A percentile compares a stretch with the other conserved stretches of the same genome.
Conservation (phyloP, 305 asterid species). For the Withania somnifera region DNA sequence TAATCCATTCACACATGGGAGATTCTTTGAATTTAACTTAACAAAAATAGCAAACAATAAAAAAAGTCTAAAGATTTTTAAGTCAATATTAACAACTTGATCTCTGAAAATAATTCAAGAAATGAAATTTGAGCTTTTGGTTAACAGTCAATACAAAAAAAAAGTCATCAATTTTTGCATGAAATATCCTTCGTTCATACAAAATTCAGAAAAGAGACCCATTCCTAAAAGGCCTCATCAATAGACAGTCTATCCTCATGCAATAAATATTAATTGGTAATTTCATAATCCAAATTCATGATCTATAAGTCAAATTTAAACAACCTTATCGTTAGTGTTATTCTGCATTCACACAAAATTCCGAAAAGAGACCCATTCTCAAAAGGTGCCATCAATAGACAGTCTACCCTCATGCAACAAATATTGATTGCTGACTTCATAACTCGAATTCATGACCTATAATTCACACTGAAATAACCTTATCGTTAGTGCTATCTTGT, state of each 20-base stretch:
- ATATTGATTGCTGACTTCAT: no score
- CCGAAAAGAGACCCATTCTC: rapidly evolving
- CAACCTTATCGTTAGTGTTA: no score
- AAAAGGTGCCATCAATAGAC: no score
- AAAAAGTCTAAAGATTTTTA: background rate
- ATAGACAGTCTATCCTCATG: no score
- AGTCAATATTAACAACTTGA: background rate
- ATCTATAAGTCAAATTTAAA: no score
- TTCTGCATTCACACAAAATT: background rate
- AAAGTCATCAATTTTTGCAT: background rate
- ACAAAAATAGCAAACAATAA: background rate
- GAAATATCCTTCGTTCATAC: background rate
- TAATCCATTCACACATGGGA: background rate
- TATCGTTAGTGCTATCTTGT: no score
- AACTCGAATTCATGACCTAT: no score
- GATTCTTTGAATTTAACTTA: background rate
- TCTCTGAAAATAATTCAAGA: background rate
- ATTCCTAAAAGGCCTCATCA: background rate
- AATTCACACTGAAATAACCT: no score
- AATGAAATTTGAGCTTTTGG: background rate
- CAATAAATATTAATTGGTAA: no score
- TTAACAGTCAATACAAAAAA: background rate
- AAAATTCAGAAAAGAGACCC: rapidly evolving
- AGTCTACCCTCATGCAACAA: no score
- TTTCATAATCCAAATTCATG: no score